phyloP scores from a whole-genome alignment of 345 rosid genomes.

The Pistacia atlantica region DNA sequence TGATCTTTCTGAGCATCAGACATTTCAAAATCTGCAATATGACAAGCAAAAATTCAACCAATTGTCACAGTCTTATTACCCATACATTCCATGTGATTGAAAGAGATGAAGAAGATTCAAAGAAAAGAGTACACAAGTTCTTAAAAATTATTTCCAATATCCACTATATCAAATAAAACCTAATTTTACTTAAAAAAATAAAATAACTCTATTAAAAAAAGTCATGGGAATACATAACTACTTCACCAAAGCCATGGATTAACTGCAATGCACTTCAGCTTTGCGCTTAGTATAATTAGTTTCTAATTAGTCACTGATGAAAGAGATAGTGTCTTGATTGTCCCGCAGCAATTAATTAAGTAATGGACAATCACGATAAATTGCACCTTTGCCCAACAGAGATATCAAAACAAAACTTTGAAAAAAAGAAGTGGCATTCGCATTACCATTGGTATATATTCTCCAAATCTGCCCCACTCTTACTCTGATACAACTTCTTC shows the following conservation, averaged over 20 bases:
- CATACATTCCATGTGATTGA: conserved; percentile 3
- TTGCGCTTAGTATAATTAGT: neutral
- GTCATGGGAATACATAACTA: neutral
- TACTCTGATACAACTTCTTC: neutral
- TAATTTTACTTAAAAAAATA: neutral
- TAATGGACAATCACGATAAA: neutral
- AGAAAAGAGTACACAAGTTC: neutral
- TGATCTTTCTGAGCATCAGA: conserved; percentile 61
- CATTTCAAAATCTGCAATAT: conserved; percentile 60
- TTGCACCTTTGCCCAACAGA: neutral
- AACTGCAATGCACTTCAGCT: neutral
- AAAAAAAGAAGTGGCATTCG: neutral
- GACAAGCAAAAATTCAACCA: conserved; percentile 10
- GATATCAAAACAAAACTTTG: neutral
- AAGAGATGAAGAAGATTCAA: conserved; percentile 6
- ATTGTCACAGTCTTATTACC: neutral
- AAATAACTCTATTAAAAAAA: neutral
- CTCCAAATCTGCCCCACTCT: neutral
- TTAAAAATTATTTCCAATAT: too few relatives aligned
- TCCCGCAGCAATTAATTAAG: neutral
- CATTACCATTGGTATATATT: neutral
- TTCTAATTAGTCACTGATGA: neutral
- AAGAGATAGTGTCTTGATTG: neutral
- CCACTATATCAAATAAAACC: neutral
- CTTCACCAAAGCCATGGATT: conserved; percentile 1